Evolutionary conservation across 2,329 filamentous ascomycete species (phyloP), one percentile per base, ranked within the genome.

Genomic region (Apiospora rasikravindrae): DNA sequence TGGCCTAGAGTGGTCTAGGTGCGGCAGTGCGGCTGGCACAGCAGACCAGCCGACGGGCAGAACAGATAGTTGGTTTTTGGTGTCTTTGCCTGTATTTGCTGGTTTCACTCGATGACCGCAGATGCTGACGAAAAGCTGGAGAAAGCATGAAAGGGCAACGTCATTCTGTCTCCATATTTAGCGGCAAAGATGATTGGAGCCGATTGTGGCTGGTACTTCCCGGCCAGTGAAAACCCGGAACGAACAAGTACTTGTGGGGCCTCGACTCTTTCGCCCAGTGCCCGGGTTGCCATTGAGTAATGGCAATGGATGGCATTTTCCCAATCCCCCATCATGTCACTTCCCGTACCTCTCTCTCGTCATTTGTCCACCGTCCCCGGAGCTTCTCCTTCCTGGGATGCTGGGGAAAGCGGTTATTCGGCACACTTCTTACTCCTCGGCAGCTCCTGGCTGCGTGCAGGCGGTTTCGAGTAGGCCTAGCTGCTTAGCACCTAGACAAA

Each of bases 141-240:
- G 57, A 64, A 64, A 40, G 57, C 57, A 64, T 64, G 33, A 64
- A 61, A 64, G 40, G 22, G 57, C 57, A 40, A 64, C 57, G 57
- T 64, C 57, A 64, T 33, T 64, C 19, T n/a, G 19, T 64, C 57
- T 24, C 57, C 57, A 64, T 24, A 64, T 24, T 24, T 64, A 40
- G 29, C 57, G 57, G 57, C 53, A 61, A 37, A 19, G 40, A 64
- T 11, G 24, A 40, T 6, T n/a, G 57, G 57, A n/a, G n/a, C 33
- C 19, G 24, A 24, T 24, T 64, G 57, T 64, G 57, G 57, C 57
- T 64, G 57, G 57, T 61, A 42, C 1, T 42, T 7, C 37, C 40
- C 40, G 40, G 40, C 10, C 40, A 64, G 53, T 26, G 29, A 61
- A 37, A 61, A 37, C 14, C 26, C 24, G 8, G 1, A 4, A 53